A percentile compares a stretch with the other conserved stretches of the same genome.
Conservation (phyloP, 495 filamentous ascomycete species). For the Talaromyces thailandensis region DNA sequence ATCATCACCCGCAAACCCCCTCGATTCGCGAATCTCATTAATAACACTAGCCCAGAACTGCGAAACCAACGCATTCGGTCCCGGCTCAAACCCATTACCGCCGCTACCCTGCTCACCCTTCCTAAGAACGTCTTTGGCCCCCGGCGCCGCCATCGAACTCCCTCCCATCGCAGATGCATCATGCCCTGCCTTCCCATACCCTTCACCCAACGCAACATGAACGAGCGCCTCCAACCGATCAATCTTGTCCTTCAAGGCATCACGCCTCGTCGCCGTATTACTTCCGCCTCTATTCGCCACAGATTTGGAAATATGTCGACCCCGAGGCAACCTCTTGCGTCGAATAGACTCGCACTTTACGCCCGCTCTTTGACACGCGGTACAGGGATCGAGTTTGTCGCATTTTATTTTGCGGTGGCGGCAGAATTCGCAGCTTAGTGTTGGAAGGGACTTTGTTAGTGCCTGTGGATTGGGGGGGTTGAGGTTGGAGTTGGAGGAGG, state of each 20-base stretch:
- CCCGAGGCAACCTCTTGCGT: conserved; percentile 10
- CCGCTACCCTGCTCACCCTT: background rate
- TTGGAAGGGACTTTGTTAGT: background rate
- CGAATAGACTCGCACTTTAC: conserved; percentile 45
- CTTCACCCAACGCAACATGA: background rate
- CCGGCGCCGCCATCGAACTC: background rate
- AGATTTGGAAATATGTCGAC: background rate
- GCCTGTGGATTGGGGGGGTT: too few relatives aligned
- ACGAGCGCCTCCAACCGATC: conserved; percentile 1
- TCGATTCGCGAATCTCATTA: conserved; percentile 1
- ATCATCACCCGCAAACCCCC: background rate
- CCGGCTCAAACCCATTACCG: background rate
- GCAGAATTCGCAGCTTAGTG: conserved; percentile 8
- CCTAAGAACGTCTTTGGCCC: background rate
- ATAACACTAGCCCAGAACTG: background rate
- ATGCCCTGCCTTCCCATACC: background rate
- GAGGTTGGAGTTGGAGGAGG: too few relatives aligned
- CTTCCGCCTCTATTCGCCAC: background rate
- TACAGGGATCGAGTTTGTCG: conserved; percentile 60
- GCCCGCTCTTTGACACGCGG: conserved; percentile 52
- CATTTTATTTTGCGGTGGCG: conserved; percentile 59
- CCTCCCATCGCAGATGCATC: background rate
- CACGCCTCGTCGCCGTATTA: background rate
- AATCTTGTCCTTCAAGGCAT: background rate
- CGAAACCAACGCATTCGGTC: background rate